Base-by-base conservation (phyloP, 352 stramenopile species). In the Globisporangium nunn region DNA sequence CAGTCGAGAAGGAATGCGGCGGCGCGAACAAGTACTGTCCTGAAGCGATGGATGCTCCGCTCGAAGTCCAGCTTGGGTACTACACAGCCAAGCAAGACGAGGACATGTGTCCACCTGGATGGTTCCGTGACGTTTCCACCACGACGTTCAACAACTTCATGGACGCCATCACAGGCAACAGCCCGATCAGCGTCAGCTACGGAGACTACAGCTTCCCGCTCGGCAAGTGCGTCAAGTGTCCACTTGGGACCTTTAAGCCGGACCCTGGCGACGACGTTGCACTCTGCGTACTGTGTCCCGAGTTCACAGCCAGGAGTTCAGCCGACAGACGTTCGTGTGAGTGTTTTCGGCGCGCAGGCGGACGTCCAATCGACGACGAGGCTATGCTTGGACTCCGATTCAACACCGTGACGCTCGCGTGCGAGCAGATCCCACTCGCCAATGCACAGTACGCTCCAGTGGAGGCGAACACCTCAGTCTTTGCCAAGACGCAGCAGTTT, bases 161-260 rank as follows among this genome's bases (percentile, higher is more conserved):
- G 45, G 60, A 84, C 39, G 15, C 80, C 2, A 55, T 75, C 15
- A 87, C 77, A 0, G 64, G 67, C 8, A 66, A 62, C 11, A 84
- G 71, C 31, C 66, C 72, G 3, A 48, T 91, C 8, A 41, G 54
- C 39, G 79, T 91, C 30, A 77, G 72, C 60, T 89, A 89, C 47
- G 73, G 81, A 12, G 81, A 87, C 50, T 51, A 56, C 15, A 61
- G 63, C 2, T 91, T 71, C 46, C 77, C 73, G 39, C 75, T 87
- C 15, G 78, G 75, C 0, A 18, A 64, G 35, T 96, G 86, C 40
- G 59, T 79, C 14, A 18, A 59, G 17, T 96, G 85, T 56, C 85
- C 85, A 2, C 33, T 67, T 0, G 79, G 81, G 5, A 93, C 76
- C 0, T 95, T 91, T 65, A 96, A 96, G 56, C 31, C 58, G 10